Evolutionary conservation across 2,329 filamentous ascomycete genomes (phyloP).

Genomic region (Fusarium sp.): DNA sequence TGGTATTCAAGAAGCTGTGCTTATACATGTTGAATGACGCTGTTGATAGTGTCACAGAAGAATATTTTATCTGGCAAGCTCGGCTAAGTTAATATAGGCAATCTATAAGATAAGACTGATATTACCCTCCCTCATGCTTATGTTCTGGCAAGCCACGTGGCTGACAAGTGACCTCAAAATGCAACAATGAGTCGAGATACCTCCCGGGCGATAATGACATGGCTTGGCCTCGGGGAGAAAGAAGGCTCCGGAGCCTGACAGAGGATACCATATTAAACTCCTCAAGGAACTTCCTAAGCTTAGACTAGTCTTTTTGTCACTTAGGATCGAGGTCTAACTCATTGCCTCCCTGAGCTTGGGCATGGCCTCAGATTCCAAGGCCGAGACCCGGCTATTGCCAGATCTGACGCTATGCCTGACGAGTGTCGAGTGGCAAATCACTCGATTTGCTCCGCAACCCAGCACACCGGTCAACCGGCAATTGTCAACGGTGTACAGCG

Average conservation of each 20-base stretch:
- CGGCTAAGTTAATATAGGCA: neutral
- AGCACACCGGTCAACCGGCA: neutral
- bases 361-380: neutral
- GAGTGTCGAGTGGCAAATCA: neutral
- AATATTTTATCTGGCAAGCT: neutral
- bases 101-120: neutral
- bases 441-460: neutral
- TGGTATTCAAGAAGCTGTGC: neutral
- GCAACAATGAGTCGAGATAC: neutral
- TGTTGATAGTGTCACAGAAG: neutral
- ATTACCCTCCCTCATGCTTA: neutral
- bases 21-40: neutral
- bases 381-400: neutral
- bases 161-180: neutral
- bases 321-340: neutral
- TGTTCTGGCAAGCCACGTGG: neutral
- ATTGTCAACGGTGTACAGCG: neutral
- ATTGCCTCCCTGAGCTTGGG: neutral
- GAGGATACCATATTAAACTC: neutral
- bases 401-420: neutral
- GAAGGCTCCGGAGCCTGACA: neutral
- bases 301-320: neutral
- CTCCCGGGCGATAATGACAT: neutral
- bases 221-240: neutral
- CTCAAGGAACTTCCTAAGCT: rapidly evolving